These are phyloP conservation scores for Oryza nivara DNA, from an alignment of 176 grass and related monocot genomes.

Conservation along the genomic window DNA sequence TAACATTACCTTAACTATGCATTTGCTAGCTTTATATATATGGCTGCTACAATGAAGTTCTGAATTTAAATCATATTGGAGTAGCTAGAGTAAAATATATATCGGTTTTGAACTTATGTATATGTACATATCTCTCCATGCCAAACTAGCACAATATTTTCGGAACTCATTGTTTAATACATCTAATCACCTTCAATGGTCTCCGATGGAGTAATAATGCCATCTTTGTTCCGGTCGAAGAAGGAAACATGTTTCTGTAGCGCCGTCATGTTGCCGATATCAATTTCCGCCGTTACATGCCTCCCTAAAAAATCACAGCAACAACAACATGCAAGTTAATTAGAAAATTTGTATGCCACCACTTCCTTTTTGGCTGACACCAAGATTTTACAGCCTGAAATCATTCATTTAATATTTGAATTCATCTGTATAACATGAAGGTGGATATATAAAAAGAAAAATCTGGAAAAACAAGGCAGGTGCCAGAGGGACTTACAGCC, in stretches of 20 bases:
- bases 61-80: not conserved
- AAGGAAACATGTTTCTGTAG: constrained; percentile 69
- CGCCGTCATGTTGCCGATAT: constrained; percentile 47
- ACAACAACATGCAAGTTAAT: not conserved
- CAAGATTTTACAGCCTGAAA: not conserved
- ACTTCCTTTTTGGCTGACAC: not conserved
- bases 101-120: too few relatives aligned
- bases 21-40: too few relatives aligned
- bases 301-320: constrained; percentile 18
- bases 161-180: not conserved
- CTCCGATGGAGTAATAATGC: constrained; percentile 59
- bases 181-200: constrained; percentile 53
- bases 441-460: not conserved
- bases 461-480: not conserved
- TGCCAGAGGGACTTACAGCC: constrained; percentile 1
- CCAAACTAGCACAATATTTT: not conserved
- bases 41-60: not conserved
- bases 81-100: too few relatives aligned
- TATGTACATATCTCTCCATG: too few relatives aligned
- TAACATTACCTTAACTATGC: too few relatives aligned
- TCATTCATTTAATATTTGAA: not conserved
- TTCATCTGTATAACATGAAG: not conserved
- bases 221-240: constrained; percentile 72
- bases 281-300: not conserved
- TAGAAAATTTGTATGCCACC: not conserved